phyloP scores from a whole-genome alignment of 192 early-diverging fungal genomes.

The Rhizoclosmatium sp. region DNA sequence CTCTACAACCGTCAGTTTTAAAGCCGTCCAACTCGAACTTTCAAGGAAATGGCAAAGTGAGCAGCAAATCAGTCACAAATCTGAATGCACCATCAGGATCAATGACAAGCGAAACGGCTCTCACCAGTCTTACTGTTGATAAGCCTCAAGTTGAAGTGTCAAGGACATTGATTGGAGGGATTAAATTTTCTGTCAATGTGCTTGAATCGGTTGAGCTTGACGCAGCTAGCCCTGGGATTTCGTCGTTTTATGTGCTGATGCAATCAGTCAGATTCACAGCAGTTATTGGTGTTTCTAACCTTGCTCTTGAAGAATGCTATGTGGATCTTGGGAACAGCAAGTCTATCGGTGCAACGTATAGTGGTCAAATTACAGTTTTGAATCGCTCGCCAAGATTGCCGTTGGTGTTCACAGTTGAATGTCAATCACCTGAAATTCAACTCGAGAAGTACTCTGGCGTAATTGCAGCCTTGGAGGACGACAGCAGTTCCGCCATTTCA shows the following conservation, averaged over 20 bases:
- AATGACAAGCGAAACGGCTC: not conserved
- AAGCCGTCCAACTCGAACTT: conserved; percentile 17
- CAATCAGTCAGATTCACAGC: conserved; percentile 85
- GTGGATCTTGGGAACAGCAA: conserved; percentile 74
- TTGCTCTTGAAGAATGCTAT: conserved; percentile 68
- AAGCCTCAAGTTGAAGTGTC: conserved; percentile 25
- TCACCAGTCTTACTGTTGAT: not conserved
- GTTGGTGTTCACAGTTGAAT: conserved; percentile 56
- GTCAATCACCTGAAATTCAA: not conserved
- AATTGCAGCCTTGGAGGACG: conserved; percentile 22
- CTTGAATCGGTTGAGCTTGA: not conserved
- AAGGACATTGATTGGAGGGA: conserved; percentile 80
- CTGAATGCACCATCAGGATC: not conserved
- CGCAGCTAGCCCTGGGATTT: not conserved
- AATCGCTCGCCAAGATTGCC: conserved; percentile 78
- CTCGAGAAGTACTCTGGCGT: conserved; percentile 18
- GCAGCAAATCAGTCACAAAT: conserved; percentile 21
- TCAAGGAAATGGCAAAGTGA: not conserved
- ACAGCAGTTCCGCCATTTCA: not conserved
- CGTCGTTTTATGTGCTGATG: conserved; percentile 59
- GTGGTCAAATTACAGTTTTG: conserved; percentile 69
- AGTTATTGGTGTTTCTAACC: conserved; percentile 79
- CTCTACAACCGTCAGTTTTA: conserved; percentile 69
- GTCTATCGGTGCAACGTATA: conserved; percentile 55
- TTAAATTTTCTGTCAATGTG: conserved; percentile 63